A percentile compares a stretch with the other conserved stretches of the same genome.
These are phyloP conservation scores for Nannizziopsis barbatae DNA, from an alignment of 2,329 filamentous ascomycete species.

Conservation along the genomic window DNA sequence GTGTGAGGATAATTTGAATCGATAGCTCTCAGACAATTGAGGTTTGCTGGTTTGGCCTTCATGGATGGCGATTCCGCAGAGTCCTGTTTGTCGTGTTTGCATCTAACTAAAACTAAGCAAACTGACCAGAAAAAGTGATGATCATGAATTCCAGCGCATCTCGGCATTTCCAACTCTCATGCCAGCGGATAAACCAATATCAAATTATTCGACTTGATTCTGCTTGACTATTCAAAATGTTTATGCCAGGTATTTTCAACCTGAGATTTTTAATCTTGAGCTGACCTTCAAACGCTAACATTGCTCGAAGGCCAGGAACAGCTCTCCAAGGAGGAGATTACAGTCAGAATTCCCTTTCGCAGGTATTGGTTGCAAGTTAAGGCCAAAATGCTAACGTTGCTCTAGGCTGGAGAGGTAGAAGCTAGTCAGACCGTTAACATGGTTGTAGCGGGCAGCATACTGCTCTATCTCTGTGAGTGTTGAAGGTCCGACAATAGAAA, in stretches of 20 bases:
- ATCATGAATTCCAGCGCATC: not conserved
- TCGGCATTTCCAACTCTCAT: too few relatives aligned
- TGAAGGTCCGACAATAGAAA: not conserved
- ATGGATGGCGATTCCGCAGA: too few relatives aligned
- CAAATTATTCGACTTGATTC: not conserved
- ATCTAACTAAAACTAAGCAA: not conserved
- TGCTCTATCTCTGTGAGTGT: conserved; percentile 52
- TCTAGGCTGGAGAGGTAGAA: conserved; percentile 41
- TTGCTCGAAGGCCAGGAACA: conserved; percentile 31
- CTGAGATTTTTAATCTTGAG: not conserved
- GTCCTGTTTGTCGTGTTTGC: too few relatives aligned
- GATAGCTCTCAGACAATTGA: not conserved
- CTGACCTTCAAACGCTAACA: not conserved
- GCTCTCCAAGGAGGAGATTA: conserved; percentile 38
- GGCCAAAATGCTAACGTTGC: not conserved
- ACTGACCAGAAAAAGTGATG: conserved; percentile 2
- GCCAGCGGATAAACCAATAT: not conserved
- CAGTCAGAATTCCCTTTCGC: conserved; percentile 22
- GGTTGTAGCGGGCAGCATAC: conserved; percentile 43
- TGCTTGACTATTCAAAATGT: conserved; percentile 13
- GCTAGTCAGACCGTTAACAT: conserved; percentile 45
- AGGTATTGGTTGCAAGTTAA: not conserved
- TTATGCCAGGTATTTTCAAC: conserved; percentile 17
- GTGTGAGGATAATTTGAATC: not conserved
- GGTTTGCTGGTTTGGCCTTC: not conserved